Evolutionary conservation across 1,284 basidiomycete genomes (phyloP).

Genomic region (Apiotrichum montevideense): DNA sequence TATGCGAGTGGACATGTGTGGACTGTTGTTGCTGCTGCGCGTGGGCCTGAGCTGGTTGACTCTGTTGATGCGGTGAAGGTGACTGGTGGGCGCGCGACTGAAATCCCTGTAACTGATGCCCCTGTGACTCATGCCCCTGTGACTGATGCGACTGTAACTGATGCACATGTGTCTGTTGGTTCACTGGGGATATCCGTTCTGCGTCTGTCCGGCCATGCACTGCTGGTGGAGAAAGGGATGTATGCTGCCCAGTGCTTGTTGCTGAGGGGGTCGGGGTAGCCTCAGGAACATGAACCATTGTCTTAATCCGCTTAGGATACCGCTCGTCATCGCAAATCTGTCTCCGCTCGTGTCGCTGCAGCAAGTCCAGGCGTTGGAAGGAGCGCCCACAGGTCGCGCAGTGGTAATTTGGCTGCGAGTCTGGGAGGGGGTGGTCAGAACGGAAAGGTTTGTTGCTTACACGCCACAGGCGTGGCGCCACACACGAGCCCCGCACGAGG

Average conservation of each 20-base stretch:
- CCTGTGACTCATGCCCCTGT: no score
- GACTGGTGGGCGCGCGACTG: no score
- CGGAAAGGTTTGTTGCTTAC: background rate
- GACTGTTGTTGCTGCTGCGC: background rate
- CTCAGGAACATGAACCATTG: background rate
- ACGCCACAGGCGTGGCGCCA: no score
- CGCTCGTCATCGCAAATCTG: conserved; percentile 30
- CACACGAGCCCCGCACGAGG: no score
- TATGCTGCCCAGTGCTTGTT: background rate
- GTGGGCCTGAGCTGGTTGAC: no score
- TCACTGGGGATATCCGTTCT: no score
- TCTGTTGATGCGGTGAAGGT: no score
- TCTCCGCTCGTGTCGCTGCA: conserved; percentile 37
- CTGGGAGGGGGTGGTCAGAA: conserved; percentile 12
- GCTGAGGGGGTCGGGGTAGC: background rate
- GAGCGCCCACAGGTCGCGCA: conserved; percentile 28
- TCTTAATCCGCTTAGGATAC: conserved; percentile 13
- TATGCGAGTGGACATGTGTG: background rate
- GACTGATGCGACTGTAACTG: no score
- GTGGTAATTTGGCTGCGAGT: conserved; percentile 25
- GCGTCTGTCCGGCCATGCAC: no score
- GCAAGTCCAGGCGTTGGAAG: conserved; percentile 37
- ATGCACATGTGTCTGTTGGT: no score
- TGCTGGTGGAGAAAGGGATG: background rate
- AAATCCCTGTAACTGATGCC: no score